Base-by-base conservation (phyloP, 1,139 yeast species). In the Debaryomyces nepalensis region DNA sequence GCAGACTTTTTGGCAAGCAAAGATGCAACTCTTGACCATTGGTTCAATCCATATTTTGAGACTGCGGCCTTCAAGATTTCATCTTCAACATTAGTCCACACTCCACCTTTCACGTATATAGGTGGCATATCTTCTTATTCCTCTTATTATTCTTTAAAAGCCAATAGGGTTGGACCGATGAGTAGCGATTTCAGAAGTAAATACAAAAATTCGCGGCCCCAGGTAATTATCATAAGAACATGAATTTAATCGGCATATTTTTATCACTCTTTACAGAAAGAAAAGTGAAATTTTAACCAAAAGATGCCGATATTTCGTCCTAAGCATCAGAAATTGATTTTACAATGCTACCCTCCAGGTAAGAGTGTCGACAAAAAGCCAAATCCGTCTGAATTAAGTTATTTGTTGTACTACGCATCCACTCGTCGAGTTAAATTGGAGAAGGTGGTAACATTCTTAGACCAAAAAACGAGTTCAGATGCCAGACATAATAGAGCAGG, bases 1-100 rank as follows among this genome's bases (percentile, higher is more conserved):
- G 97, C 96, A 4, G 90, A 83, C 63, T 91, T 93, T 58, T 86
- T 82, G 10, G 90, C 86, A 30, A 93, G 67, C 42, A 93, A 70
- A 0, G 97, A 89, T 2, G 97, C 87, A 4, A 93, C 95, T 40
- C 97, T 79, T 5, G 93, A 81, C 99, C 99, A 93, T 58, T 93
- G 97, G 52, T 87, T 90, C 16, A 90, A 70, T 0, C 99, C 99
- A 61, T 93, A 93, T 59, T 93, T 93, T 37, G 95, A 81, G 2
- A 93, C 87, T 1, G 97, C 97, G 0, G 97, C 96, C 52, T 85
- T 83, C 39, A 93, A 70, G 37, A 91, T 86, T 59, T 88, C 93
- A 63, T 91, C 98, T 57, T 91, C 98, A 6, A 87, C 82, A 57
- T 87, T 84, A 2, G 95, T 83, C 98, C 98, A 91, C 2, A 81